These are phyloP conservation scores for Mucuna pruriens DNA, from an alignment of 306 rosid species.

Conservation along the genomic window DNA sequence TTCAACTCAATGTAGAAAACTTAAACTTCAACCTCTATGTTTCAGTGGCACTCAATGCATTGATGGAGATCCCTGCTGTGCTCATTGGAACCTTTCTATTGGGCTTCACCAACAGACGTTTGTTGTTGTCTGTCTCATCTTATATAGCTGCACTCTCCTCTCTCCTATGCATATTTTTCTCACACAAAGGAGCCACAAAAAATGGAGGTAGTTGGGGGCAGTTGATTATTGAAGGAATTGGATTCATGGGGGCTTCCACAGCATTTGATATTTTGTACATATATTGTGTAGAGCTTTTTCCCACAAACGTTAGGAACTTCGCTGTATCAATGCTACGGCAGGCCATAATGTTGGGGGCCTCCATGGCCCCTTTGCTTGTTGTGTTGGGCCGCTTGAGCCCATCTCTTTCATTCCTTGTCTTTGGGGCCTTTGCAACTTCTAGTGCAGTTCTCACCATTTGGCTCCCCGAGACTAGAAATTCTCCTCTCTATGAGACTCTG, in stretches of 20 bases:
- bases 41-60: slow-evolving; percentile 36
- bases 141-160: slow-evolving; percentile 35
- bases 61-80: slow-evolving; percentile 41
- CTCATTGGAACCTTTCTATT: slow-evolving; percentile 30
- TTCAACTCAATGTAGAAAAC: slow-evolving; percentile 46
- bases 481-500: slow-evolving; percentile 42
- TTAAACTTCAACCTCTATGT: slow-evolving; percentile 36
- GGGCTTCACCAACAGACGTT: slow-evolving; percentile 22
- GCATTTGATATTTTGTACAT: slow-evolving; percentile 45
- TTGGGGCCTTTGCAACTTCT: slow-evolving; percentile 1
- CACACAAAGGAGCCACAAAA: slow-evolving; percentile 7
- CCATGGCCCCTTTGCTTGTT: slow-evolving; percentile 41
- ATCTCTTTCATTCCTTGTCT: slow-evolving; percentile 28
- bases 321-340: slow-evolving; percentile 40
- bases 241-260: slow-evolving; percentile 42
- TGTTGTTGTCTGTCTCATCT: slow-evolving; percentile 32
- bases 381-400: slow-evolving; percentile 37
- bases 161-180: slow-evolving; percentile 24
- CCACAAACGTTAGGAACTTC: slow-evolving; percentile 45
- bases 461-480: slow-evolving; percentile 44
- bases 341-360: slow-evolving; percentile 44
- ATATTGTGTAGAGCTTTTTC: slow-evolving; percentile 46
- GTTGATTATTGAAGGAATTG: slow-evolving; percentile 30
- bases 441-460: slow-evolving; percentile 33
- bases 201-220: slow-evolving; percentile 30